Conservation (phyloP, 2,329 filamentous ascomycete genomes). For the Tolypocladium amazonense region DNA sequence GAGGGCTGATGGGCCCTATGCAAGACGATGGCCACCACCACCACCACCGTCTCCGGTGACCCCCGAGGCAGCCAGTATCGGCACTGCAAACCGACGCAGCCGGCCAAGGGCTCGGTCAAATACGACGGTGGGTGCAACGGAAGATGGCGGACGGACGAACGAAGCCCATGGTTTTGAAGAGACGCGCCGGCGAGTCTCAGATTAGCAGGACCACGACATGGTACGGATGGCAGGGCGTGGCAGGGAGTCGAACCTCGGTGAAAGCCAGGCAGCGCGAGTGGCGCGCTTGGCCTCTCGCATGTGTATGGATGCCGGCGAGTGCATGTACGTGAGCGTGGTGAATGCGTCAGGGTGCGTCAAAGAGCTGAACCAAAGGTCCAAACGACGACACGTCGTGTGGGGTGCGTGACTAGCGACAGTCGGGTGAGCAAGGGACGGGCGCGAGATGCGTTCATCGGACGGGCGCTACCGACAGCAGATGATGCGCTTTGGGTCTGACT, state of each 20-base stretch:
- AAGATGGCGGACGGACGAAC: not conserved
- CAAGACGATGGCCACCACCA: not conserved
- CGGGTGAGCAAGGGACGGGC: not conserved
- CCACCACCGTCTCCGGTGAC: not conserved
- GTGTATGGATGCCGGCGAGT: not conserved
- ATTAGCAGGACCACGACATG: not conserved
- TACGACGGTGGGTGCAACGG: not conserved
- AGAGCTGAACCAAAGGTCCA: not conserved
- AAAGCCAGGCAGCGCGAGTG: not conserved
- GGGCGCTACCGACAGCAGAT: not conserved
- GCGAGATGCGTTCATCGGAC: not conserved
- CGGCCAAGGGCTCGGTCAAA: not conserved
- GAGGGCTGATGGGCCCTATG: not conserved
- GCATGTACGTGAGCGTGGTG: not conserved
- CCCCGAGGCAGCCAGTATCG: not conserved
- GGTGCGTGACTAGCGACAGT: not conserved
- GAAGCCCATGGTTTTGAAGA: not conserved
- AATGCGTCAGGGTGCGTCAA: not conserved
- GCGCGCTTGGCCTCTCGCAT: not conserved
- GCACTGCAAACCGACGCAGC: not conserved
- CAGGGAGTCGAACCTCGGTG: conserved; percentile 1
- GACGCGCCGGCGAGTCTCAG: not conserved
- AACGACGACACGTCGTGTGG: not conserved
- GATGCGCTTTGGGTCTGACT: not conserved
- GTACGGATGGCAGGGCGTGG: not conserved